Conservation (phyloP, 2,329 filamentous ascomycete species). For the Ophiostoma fasciatum region DNA sequence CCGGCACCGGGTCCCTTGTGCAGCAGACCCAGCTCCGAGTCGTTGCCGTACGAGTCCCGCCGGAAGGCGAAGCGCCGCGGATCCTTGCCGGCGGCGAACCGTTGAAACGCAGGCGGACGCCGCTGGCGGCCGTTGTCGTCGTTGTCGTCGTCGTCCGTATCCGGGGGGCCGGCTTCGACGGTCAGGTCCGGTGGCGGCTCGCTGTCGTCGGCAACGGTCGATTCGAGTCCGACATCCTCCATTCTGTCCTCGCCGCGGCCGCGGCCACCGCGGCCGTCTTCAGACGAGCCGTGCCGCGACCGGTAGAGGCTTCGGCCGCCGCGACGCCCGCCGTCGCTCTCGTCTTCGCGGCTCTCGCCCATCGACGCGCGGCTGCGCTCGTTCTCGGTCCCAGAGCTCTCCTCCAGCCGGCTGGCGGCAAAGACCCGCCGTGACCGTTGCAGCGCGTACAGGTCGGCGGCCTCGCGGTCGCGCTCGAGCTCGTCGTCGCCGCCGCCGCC, state of each 20-base stretch:
- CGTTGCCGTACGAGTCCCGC: constrained; percentile 27
- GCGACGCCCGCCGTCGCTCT: constrained; percentile 13
- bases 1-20: constrained; percentile 26
- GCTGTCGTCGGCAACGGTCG: constrained; percentile 41
- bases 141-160: constrained; percentile 3
- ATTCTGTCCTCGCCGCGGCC: constrained; percentile 28
- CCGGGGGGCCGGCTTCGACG: too few species aligned
- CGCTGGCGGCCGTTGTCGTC: too few species aligned
- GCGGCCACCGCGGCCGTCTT: constrained; percentile 17
- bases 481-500: constrained; percentile 91
- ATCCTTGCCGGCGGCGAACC: constrained; percentile 29
- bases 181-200: constrained; percentile 47
- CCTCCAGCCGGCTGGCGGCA: constrained; percentile 66
- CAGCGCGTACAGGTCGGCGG: constrained; percentile 85
- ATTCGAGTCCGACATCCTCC: constrained; percentile 77
- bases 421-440: constrained; percentile 83
- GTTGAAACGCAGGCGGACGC: constrained; percentile 50
- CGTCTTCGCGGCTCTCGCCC: constrained; percentile 36
- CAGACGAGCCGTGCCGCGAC: constrained; percentile 13
- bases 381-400: constrained; percentile 72
- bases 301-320: constrained; percentile 32
- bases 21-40: constrained; percentile 32
- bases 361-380: constrained; percentile 45
- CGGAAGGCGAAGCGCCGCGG: constrained; percentile 25
- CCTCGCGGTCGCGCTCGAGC: constrained; percentile 76